These are phyloP conservation scores for Amesomyces nigricolor DNA, from an alignment of 2,329 filamentous ascomycete genomes.

Conservation along the genomic window DNA sequence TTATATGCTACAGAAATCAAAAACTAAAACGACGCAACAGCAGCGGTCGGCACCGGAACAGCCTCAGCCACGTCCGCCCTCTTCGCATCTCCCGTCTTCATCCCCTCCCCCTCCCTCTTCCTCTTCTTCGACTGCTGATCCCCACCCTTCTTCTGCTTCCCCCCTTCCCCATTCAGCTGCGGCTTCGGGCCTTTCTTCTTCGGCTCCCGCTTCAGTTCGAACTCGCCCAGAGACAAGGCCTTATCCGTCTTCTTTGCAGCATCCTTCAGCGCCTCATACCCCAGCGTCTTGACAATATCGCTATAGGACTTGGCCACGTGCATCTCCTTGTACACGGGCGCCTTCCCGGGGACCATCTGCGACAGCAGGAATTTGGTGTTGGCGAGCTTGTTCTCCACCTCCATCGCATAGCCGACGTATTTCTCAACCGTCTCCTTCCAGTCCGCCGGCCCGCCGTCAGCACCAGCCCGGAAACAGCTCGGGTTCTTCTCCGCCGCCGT, in stretches of 20 bases:
- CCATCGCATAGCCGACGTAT: slow-evolving; percentile 68
- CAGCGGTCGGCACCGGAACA: not conserved
- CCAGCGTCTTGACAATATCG: slow-evolving; percentile 61
- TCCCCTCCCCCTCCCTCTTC: slow-evolving; percentile 19
- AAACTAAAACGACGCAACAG: slow-evolving; percentile 8
- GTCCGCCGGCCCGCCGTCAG: slow-evolving; percentile 62
- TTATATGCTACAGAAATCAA: slow-evolving; percentile 4
- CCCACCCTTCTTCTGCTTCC: slow-evolving; percentile 8
- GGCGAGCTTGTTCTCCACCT: slow-evolving; percentile 77
- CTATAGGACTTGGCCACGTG: slow-evolving; percentile 64
- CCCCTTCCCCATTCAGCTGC: slow-evolving; percentile 29
- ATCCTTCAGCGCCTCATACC: slow-evolving; percentile 55
- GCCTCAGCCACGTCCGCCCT: not conserved
- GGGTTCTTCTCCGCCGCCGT: slow-evolving; percentile 87
- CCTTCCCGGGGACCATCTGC: slow-evolving; percentile 80
- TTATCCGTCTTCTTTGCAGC: slow-evolving; percentile 62
- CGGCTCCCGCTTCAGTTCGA: slow-evolving; percentile 31
- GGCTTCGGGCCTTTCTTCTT: slow-evolving; percentile 21
- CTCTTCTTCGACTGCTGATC: slow-evolving; percentile 17
- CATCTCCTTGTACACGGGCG: slow-evolving; percentile 55
- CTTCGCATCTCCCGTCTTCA: slow-evolving; percentile 24
- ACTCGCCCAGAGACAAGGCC: slow-evolving; percentile 53
- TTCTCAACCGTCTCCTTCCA: slow-evolving; percentile 75
- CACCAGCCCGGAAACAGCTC: slow-evolving; percentile 70
- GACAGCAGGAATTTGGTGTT: slow-evolving; percentile 91